These are phyloP conservation scores for Aspergillus sp. DNA, from an alignment of 2,329 filamentous ascomycete genomes.

Conservation along the genomic window DNA sequence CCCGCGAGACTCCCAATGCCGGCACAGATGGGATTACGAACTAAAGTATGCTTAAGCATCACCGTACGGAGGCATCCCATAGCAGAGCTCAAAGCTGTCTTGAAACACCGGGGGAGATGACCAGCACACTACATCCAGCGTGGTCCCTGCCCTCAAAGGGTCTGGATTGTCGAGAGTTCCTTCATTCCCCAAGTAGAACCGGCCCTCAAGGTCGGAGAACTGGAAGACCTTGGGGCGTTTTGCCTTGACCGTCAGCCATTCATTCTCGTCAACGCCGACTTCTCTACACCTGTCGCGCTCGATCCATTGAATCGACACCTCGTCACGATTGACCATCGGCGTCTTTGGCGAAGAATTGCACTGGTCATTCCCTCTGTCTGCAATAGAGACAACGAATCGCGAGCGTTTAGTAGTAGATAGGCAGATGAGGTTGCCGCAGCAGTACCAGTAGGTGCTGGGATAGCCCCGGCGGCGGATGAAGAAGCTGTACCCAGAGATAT, in stretches of 20 bases:
- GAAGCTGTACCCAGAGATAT: constrained; percentile 2
- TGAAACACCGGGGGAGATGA: background rate
- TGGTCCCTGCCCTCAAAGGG: background rate
- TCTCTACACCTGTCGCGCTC: background rate
- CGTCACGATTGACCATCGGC: background rate
- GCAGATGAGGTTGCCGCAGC: constrained; percentile 7
- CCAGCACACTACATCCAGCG: constrained; percentile 1
- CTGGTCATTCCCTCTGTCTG: background rate
- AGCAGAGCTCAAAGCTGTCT: constrained; percentile 8
- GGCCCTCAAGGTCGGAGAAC: background rate
- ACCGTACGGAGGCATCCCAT: background rate
- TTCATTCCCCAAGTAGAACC: constrained; percentile 4
- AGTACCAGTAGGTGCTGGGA: constrained; percentile 6
- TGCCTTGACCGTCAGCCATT: background rate
- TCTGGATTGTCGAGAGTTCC: background rate
- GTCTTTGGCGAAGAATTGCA: background rate
- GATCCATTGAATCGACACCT: background rate
- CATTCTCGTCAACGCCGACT: background rate
- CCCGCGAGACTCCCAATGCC: no score
- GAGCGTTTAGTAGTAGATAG: constrained; percentile 2
- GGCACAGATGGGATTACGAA: background rate
- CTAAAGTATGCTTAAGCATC: background rate
- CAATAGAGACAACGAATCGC: background rate
- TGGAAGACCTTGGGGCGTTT: background rate
- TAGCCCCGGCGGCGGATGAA: constrained; percentile 3